Conservation (phyloP, 306 rosid species). For the Vigna radiata region DNA sequence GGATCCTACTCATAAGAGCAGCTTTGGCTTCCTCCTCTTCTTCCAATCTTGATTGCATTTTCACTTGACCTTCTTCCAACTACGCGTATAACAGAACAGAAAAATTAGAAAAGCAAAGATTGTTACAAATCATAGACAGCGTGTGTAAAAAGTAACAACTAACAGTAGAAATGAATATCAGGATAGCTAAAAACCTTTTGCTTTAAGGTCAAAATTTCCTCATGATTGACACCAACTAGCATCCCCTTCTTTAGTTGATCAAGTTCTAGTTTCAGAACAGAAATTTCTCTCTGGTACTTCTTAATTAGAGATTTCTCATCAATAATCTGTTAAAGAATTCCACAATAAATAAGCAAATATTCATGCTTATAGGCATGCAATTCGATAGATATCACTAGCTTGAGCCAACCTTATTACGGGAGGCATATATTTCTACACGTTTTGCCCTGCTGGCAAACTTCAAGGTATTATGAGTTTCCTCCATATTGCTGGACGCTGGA, state of each 20-base stretch:
- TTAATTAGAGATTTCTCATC: conserved; percentile 97
- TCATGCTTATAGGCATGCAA: conserved; percentile 31
- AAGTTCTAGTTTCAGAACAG: conserved; percentile 88
- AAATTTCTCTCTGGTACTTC: conserved; percentile 97
- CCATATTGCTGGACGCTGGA: conserved; percentile 98
- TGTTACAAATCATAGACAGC: conserved; percentile 31
- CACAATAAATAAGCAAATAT: conserved; percentile 33
- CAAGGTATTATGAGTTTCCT: conserved; percentile 99
- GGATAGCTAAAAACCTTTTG: conserved; percentile 70
- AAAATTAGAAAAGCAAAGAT: conserved; percentile 31
- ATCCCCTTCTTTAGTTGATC: conserved; percentile 91
- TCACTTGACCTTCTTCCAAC: conserved; percentile 99
- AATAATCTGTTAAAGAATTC: conserved; percentile 71
- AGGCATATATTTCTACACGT: conserved; percentile 95
- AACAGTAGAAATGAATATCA: conserved; percentile 33
- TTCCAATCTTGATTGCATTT: conserved; percentile 98
- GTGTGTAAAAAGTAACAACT: neutral
- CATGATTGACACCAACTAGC: conserved; percentile 85
- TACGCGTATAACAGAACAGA: conserved; percentile 47
- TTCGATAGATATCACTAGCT: conserved; percentile 30
- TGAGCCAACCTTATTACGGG: conserved; percentile 84
- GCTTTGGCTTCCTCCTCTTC: conserved; percentile 99
- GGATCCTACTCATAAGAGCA: conserved; percentile 99
- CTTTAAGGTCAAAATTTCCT: conserved; percentile 84
- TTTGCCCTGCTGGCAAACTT: conserved; percentile 99